Conservation (phyloP, 2,329 filamentous ascomycete genomes). For the Colletotrichum sp. region DNA sequence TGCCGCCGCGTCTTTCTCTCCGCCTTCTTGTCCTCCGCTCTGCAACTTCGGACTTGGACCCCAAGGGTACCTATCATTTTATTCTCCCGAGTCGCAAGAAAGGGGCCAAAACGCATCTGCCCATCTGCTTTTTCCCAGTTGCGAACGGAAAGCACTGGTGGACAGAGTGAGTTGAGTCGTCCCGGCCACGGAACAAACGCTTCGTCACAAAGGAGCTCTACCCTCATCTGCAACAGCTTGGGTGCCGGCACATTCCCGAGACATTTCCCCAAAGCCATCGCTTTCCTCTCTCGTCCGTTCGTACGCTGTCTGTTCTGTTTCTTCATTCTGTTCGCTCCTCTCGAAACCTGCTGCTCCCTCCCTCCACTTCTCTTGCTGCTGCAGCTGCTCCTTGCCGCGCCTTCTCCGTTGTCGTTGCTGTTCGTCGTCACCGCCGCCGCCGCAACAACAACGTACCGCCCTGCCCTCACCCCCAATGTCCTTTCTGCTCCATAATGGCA, state of each 20-base stretch:
- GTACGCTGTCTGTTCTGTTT: conserved; percentile 13
- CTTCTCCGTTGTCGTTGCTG: neutral
- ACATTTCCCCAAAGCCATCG: conserved; percentile 28
- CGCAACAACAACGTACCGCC: neutral
- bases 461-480: conserved; percentile 10
- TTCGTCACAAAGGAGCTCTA: conserved; percentile 16
- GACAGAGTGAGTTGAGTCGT: neutral
- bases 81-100: neutral
- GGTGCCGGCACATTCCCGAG: conserved; percentile 44
- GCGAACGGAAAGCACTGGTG: neutral
- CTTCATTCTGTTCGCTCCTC: conserved; percentile 21
- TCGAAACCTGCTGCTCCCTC: neutral
- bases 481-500: conserved; percentile 19
- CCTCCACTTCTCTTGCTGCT: conserved; percentile 1
- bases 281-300: conserved; percentile 6
- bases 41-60: conserved; percentile 11
- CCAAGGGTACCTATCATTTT: neutral
- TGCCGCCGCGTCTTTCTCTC: neutral
- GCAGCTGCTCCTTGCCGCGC: neutral
- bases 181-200: conserved; percentile 13
- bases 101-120: neutral
- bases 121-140: neutral
- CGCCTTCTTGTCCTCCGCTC: neutral
- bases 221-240: conserved; percentile 20
- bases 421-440: neutral